Evolutionary conservation across 306 rosid genomes (phyloP).

Genomic region (Vigna radiata): DNA sequence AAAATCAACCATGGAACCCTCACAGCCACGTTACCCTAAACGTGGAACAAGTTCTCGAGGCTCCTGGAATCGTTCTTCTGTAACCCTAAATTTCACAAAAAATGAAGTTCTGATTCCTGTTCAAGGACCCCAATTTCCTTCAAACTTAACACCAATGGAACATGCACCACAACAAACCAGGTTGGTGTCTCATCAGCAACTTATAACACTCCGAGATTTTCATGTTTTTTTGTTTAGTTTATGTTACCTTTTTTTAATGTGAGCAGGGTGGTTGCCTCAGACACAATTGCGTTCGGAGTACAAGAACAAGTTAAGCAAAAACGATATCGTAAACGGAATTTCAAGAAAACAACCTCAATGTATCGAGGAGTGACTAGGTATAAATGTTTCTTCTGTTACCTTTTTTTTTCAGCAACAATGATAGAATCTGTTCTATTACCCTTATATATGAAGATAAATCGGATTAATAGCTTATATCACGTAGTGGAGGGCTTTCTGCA

Average conservation of each 20-base stretch:
- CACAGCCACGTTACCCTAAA: neutral
- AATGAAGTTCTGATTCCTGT: neutral
- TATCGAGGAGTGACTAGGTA: constrained; percentile 57
- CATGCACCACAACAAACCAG: neutral
- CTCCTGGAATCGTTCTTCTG: neutral
- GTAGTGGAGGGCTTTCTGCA: too few relatives aligned
- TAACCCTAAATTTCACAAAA: neutral
- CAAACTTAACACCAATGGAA: neutral
- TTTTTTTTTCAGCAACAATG: too few relatives aligned
- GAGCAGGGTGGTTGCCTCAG: neutral
- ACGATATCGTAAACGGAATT: neutral
- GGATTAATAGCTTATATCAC: too few relatives aligned
- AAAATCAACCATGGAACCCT: neutral
- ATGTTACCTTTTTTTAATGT: neutral
- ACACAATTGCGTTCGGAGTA: neutral
- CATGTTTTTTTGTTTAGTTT: neutral
- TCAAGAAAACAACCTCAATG: constrained; percentile 16
- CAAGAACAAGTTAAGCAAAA: neutral
- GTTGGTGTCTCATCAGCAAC: neutral
- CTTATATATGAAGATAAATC: too few relatives aligned
- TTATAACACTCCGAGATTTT: neutral
- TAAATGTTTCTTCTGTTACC: neutral
- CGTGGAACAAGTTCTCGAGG: neutral
- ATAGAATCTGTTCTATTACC: too few relatives aligned
- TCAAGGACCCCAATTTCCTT: neutral